Base-by-base conservation (phyloP, 495 filamentous ascomycete species). In the Bathelium albidoporum region DNA sequence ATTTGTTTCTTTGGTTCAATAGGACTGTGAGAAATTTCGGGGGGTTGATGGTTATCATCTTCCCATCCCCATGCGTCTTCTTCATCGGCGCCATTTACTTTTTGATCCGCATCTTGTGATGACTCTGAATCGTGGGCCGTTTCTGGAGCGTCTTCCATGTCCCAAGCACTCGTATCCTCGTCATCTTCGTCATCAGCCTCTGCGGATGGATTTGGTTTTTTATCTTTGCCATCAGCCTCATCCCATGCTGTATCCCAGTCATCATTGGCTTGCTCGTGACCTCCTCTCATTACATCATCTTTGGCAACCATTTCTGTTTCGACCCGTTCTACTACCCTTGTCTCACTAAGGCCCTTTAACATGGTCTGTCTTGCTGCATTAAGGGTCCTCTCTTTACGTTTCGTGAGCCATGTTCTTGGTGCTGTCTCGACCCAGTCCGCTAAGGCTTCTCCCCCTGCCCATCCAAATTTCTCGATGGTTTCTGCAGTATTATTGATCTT, bases 361-460 rank as follows among this genome's bases (percentile, higher is more conserved):
- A 95, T 76, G 28, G 88, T 81, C 59, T 78, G 82, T 58, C 92
- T 83, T 5, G 94, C 84, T 24, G 80, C 79, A 66, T 90, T 85
- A 34, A 99, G 76, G 2, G 88, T 85, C 44, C 81, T 80, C 66
- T 94, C 90, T 62, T 86, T 86, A 63, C 89, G 85, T 71, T 89
- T 91, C n/a, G 84, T 82, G 24, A 97, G 79, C 94, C 94, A 98
- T 14, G 91, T 81, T 26, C 82, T 82, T 4, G 93, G 87, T 7
- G 87, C 88, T 58, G 85, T 83, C 32, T 87, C 83, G 0, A 87
- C 84, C 94, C 94, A 98, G 44, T 89, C 86, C 11, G 83, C 78
- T 61, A 97, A 73, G 22, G 85, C 82, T 62, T 84, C 80, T 26
- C 87, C 80, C 22, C 88, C 89, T 29, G 80, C 79, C 83, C 89